phyloP scores from a whole-genome alignment of 371 early-diverging fungal species.

The Zopfochytrium polystomum region DNA sequence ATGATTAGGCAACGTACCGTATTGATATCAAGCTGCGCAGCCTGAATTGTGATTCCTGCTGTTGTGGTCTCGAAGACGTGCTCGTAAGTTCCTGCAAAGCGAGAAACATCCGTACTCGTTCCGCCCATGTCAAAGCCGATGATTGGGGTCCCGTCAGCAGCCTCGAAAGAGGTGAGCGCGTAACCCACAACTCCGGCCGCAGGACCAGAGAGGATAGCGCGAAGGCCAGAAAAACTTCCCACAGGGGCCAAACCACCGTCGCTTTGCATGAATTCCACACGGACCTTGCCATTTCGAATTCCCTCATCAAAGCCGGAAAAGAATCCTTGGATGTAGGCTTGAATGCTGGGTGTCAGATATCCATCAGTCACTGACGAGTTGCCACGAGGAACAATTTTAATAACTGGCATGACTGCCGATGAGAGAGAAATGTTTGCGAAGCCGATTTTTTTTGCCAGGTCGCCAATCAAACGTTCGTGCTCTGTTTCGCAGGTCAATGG shows the following conservation, averaged over 20 bases:
- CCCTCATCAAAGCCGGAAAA: constrained; percentile 77
- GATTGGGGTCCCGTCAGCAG: constrained; percentile 57
- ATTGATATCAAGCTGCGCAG: constrained; percentile 93
- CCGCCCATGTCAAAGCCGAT: constrained; percentile 96
- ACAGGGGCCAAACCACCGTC: constrained; percentile 93
- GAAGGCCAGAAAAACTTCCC: constrained; percentile 76
- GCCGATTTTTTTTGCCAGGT: constrained; percentile 70
- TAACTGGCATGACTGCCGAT: constrained; percentile 84
- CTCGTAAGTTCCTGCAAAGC: constrained; percentile 85
- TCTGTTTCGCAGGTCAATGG: no score
- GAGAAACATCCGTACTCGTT: constrained; percentile 91
- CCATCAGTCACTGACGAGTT: constrained; percentile 89
- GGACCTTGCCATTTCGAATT: constrained; percentile 41
- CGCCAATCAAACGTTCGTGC: constrained; percentile 74
- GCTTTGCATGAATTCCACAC: constrained; percentile 92
- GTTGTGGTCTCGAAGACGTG: constrained; percentile 93
- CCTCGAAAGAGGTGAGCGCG: constrained; percentile 70
- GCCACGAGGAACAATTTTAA: constrained; percentile 91
- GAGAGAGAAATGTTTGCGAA: constrained; percentile 81
- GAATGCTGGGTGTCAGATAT: constrained; percentile 89
- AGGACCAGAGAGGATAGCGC: constrained; percentile 91
- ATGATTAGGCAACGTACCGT: constrained; percentile 54
- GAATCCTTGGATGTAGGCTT: constrained; percentile 79
- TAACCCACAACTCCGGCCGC: constrained; percentile 95
- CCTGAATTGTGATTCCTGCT: constrained; percentile 91